Evolutionary conservation across 2,329 filamentous ascomycete genomes (phyloP).

Genomic region (Cryphonectria parasitica): DNA sequence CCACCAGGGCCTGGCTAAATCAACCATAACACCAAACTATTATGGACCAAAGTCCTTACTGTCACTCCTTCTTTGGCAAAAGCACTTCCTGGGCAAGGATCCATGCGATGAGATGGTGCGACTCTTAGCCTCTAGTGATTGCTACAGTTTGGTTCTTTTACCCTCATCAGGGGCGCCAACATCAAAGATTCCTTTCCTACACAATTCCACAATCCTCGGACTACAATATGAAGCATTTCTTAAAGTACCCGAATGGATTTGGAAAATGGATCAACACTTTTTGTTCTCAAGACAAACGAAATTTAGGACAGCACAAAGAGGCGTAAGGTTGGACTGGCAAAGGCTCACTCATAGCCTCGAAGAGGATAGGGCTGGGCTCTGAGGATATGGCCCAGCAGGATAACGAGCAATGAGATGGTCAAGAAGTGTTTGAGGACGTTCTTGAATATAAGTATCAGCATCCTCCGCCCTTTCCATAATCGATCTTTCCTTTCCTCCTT

Average conservation of each 20-base stretch:
- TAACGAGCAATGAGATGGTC: background rate
- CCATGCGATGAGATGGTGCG: background rate
- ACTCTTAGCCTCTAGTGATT: background rate
- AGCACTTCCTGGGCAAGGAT: background rate
- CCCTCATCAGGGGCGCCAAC: background rate
- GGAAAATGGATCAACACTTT: constrained; percentile 1
- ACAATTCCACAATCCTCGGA: constrained; percentile 24
- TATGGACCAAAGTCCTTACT: background rate
- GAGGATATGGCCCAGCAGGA: background rate
- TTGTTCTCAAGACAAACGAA: background rate
- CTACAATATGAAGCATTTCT: constrained; percentile 15
- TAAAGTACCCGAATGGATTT: background rate
- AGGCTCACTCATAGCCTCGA: background rate
- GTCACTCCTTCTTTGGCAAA: background rate
- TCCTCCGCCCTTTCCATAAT: constrained; percentile 26
- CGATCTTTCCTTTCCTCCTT: constrained; percentile 26
- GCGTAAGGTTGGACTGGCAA: too few relatives aligned
- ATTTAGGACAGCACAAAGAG: background rate
- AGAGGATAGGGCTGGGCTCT: background rate
- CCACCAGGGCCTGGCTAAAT: background rate
- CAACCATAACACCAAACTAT: background rate
- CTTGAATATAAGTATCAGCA: constrained; percentile 33
- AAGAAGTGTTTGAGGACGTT: background rate
- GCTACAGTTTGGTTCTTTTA: background rate
- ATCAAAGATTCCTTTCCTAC: background rate